Percentiles rank a stretch among this genome's conserved stretches.
Conservation (phyloP, 2,329 filamentous ascomycete species). For the Fusarium tuaranense region DNA sequence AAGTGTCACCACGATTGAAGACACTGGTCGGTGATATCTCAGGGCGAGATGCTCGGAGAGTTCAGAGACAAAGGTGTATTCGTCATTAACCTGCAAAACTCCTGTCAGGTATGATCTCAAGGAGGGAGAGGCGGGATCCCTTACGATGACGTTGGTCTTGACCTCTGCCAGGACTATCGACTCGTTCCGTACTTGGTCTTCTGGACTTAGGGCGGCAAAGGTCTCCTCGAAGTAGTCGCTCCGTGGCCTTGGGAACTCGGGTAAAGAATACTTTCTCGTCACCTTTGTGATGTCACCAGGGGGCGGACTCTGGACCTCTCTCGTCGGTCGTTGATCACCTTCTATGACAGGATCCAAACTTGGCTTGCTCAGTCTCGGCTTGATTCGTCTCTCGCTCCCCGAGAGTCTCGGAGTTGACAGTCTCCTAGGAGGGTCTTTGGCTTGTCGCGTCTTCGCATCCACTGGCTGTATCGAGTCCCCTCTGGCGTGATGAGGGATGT, state of each 20-base stretch:
- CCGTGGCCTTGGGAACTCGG: constrained; percentile 34
- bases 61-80: constrained; percentile 79
- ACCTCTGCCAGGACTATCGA: constrained; percentile 69
- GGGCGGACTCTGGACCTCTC: constrained; percentile 25
- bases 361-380: constrained; percentile 31
- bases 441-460: constrained; percentile 15
- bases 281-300: constrained; percentile 26
- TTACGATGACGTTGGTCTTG: constrained; percentile 49
- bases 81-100: constrained; percentile 73
- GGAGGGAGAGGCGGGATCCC: not conserved
- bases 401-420: constrained; percentile 11
- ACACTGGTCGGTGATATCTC: constrained; percentile 80
- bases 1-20: constrained; percentile 80
- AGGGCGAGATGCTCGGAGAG: constrained; percentile 79
- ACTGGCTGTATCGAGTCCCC: not conserved
- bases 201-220: constrained; percentile 51
- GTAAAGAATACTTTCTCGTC: constrained; percentile 33
- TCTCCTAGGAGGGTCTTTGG: constrained; percentile 2
- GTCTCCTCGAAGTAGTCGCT: constrained; percentile 59
- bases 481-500: constrained; percentile 14
- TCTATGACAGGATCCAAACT: constrained; percentile 48
- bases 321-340: constrained; percentile 36
- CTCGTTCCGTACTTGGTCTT: constrained; percentile 62
- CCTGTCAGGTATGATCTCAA: not conserved
- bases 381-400: constrained; percentile 34